These are phyloP conservation scores for Phaeosphaeriaceae sp. DNA, from an alignment of 2,329 filamentous ascomycete species.

Conservation along the genomic window DNA sequence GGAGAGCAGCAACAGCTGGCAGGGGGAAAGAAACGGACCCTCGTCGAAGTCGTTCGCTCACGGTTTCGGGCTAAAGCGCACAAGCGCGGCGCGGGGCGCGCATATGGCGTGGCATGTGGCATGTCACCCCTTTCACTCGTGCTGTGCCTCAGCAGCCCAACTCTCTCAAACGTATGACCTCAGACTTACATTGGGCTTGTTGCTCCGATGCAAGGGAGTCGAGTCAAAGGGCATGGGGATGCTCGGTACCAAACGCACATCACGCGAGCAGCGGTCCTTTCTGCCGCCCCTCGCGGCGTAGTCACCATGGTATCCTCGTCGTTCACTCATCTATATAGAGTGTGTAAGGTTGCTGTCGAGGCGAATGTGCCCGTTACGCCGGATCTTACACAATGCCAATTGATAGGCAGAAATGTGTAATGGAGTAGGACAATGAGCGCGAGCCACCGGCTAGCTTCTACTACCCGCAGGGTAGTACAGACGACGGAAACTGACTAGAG, in stretches of 20 bases:
- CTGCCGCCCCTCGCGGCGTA: not conserved
- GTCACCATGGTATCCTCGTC: not conserved
- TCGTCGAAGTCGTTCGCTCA: not conserved
- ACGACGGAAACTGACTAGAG: not conserved
- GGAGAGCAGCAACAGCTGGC: not conserved
- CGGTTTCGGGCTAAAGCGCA: not conserved
- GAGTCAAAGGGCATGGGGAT: not conserved
- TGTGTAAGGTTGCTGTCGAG: not conserved
- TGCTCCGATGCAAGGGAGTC: not conserved
- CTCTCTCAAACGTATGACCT: not conserved
- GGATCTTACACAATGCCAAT: constrained; percentile 3
- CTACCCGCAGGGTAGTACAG: not conserved
- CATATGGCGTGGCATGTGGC: not conserved
- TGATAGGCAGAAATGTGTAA: not conserved
- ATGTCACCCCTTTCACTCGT: not conserved
- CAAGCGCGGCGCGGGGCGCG: not conserved
- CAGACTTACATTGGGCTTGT: not conserved
- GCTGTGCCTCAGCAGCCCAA: not conserved
- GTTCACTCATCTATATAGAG: not conserved
- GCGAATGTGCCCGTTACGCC: not conserved
- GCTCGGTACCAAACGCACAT: not conserved
- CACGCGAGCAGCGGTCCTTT: not conserved
- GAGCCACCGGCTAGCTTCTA: not conserved
- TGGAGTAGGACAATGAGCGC: not conserved
- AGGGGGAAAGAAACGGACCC: not conserved